Conservation (phyloP, 116 monocot species). For the Dioscorea cayenensis region DNA sequence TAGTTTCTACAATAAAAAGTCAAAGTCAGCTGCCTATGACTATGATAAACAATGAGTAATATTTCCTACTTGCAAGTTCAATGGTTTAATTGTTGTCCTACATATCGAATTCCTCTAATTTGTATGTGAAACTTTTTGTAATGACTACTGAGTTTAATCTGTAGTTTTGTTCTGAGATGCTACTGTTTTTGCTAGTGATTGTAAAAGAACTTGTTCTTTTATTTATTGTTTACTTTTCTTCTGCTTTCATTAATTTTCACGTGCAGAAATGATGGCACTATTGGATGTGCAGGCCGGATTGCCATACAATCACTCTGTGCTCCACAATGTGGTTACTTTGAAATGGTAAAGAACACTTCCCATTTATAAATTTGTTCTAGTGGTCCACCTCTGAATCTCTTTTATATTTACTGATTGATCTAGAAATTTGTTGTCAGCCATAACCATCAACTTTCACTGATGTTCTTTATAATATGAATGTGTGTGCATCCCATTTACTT, state of each 20-base stretch:
- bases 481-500: conserved; percentile 13
- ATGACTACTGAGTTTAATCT: too few species aligned
- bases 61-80: too few species aligned
- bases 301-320: conserved; percentile 92
- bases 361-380: background rate
- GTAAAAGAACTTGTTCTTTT: background rate
- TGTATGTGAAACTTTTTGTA: too few species aligned
- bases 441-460: background rate
- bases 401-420: background rate
- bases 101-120: too few species aligned
- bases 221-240: background rate
- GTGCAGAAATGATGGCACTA: conserved; percentile 26
- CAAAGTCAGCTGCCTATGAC: too few species aligned
- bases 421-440: background rate
- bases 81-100: too few species aligned
- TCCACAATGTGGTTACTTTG: conserved; percentile 74
- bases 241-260: background rate
- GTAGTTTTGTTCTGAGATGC: background rate
- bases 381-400: background rate
- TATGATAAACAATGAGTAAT: too few species aligned
- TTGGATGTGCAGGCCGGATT: conserved; percentile 55
- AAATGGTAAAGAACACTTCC: conserved; percentile 28
- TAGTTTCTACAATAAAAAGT: too few species aligned
- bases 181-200: background rate
- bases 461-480: background rate